phyloP scores from a whole-genome alignment of 1,284 basidiomycete species.

The Leccinum solheimii region DNA sequence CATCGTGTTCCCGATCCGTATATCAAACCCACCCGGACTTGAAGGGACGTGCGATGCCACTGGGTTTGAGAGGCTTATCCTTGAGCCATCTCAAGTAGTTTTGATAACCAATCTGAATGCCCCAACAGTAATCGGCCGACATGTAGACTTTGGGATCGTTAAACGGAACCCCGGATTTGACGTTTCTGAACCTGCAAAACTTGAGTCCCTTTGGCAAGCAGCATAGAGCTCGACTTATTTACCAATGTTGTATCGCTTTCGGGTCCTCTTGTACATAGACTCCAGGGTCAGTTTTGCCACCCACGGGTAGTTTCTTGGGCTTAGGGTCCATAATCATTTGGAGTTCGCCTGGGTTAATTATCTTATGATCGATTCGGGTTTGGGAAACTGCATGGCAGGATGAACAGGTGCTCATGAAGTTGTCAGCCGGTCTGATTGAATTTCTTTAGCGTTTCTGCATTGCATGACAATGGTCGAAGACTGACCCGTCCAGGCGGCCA shows the following conservation, averaged over 20 bases:
- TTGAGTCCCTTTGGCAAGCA: not conserved
- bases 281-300: not conserved
- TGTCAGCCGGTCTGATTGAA: not conserved
- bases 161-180: not conserved
- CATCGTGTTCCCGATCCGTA: not conserved
- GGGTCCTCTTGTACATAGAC: not conserved
- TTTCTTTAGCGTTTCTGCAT: not conserved
- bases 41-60: not conserved
- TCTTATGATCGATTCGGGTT: not conserved
- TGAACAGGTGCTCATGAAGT: constrained; percentile 1
- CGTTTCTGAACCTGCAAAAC: not conserved
- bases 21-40: not conserved
- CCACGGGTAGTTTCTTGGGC: not conserved
- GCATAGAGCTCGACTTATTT: not conserved
- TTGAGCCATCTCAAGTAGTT: not conserved
- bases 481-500: not conserved
- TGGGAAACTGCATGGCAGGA: not conserved
- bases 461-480: not conserved
- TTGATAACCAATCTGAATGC: not conserved
- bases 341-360: too few relatives aligned
- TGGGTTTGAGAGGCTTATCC: too few relatives aligned
- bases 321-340: not conserved
- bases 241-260: not conserved
- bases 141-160: not conserved
- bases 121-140: not conserved